phyloP scores from a whole-genome alignment of 2,329 filamentous ascomycete genomes.

The Phialophora macrospora region DNA sequence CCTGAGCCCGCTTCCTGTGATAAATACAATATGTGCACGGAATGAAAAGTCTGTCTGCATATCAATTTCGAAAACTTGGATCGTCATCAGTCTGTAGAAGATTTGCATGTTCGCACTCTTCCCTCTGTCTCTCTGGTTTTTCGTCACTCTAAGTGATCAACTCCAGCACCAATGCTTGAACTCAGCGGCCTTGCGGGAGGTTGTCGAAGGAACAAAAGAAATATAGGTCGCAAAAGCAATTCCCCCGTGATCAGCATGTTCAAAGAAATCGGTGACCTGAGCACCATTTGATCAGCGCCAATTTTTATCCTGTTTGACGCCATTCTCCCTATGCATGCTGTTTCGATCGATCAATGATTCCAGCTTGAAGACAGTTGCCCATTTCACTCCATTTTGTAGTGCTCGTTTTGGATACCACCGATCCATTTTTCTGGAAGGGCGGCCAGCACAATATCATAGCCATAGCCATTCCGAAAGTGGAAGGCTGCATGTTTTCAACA shows the following conservation, averaged over 20 bases:
- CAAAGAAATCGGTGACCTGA: conserved; percentile 20
- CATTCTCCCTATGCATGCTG: conserved; percentile 28
- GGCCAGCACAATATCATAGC: conserved; percentile 34
- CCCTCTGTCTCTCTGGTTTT: not conserved
- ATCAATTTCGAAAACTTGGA: conserved; percentile 14
- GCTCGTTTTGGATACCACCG: conserved; percentile 11
- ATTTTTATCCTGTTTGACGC: conserved; percentile 26
- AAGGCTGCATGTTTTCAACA: conserved; percentile 29
- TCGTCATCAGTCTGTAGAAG: conserved; percentile 9
- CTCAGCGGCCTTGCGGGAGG: not conserved
- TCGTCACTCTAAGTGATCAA: not conserved
- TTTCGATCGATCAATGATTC: conserved; percentile 22
- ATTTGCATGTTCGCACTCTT: conserved; percentile 12
- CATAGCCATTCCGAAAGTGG: conserved; percentile 26
- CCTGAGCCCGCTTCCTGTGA: conserved; percentile 6
- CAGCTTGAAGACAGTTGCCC: conserved; percentile 22
- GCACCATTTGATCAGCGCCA: conserved; percentile 17
- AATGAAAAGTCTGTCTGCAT: conserved; percentile 25
- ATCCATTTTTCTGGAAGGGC: conserved; percentile 18
- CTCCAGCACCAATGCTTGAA: conserved; percentile 4
- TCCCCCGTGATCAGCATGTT: conserved; percentile 9
- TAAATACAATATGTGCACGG: conserved; percentile 29
- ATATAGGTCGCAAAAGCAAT: conserved; percentile 15
- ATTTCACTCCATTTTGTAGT: conserved; percentile 24
- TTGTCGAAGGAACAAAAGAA: conserved; percentile 18